A percentile compares a stretch with the other conserved stretches of the same genome.
phyloP scores from a whole-genome alignment of 495 filamentous ascomycete species.

The Lasiosphaeria ovina region DNA sequence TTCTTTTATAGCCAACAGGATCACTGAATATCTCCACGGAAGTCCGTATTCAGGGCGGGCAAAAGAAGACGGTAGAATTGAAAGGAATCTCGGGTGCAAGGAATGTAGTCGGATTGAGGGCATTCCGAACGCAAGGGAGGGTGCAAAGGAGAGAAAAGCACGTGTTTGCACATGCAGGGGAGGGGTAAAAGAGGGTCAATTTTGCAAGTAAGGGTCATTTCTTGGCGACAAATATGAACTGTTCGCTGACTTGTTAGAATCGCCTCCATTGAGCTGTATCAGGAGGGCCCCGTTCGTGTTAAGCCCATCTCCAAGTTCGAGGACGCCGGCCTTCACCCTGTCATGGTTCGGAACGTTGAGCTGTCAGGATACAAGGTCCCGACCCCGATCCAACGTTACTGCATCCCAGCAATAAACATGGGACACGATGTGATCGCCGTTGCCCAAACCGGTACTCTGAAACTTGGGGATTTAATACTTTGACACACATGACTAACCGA shows the following conservation, averaged over 20 bases:
- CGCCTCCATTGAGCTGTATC: slow-evolving; percentile 52
- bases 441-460: slow-evolving; percentile 91
- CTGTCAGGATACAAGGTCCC: slow-evolving; percentile 62
- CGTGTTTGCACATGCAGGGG: too few relatives aligned
- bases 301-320: slow-evolving; percentile 61
- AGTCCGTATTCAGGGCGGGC: too few relatives aligned
- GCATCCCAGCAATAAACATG: slow-evolving; percentile 69
- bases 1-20: too few relatives aligned
- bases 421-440: slow-evolving; percentile 80
- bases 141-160: too few relatives aligned
- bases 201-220: too few relatives aligned
- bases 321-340: slow-evolving; percentile 80
- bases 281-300: slow-evolving; percentile 57
- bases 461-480: background rate
- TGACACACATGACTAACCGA: background rate
- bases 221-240: too few relatives aligned
- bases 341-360: slow-evolving; percentile 73
- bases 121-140: too few relatives aligned
- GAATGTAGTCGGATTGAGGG: too few relatives aligned
- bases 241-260: slow-evolving; percentile 44
- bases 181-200: too few relatives aligned
- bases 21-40: too few relatives aligned
- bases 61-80: too few relatives aligned
- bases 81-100: too few relatives aligned
- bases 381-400: slow-evolving; percentile 84